Base-by-base conservation (phyloP, 345 rosid genomes). In the Boechera retrofracta region DNA sequence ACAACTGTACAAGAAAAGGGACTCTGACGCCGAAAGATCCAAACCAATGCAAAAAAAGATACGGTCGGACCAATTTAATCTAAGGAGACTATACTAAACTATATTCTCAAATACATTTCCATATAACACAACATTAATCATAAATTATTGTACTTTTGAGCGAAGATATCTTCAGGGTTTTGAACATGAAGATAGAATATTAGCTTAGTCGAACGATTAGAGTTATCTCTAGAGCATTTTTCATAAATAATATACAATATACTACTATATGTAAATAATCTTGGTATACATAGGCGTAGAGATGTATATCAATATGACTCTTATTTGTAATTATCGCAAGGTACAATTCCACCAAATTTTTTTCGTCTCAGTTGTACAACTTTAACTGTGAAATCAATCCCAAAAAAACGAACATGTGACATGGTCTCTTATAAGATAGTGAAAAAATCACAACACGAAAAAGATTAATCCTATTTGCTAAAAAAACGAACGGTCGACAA, bases 341-440 rank as follows among this genome's bases (percentile, higher is more conserved):
- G 45, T 75, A 58, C 61, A 49, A 38, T 6, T 16, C 32, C 67
- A 75, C 79, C 68, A 67, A 57, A 0, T 10, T n/a, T 54, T 28
- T 64, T 56, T 2, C 59, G 41, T 16, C 57, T 9, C 32, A 47
- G 9, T n/a, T 5, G 31, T 56, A 28, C 66, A 26, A 47, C 58
- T 66, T 45, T 56, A 6, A 66, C 57, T 47, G 44, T 58, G 44
- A 67, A 47, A 58, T 15, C 16, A 67, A 57, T 57, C 56, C 35
- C 31, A 0, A 44, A 44, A 49, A 69, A 60, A 32, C 38, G 44
- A 29, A 38, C 75, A 76, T 76, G 74, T 69, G 79, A 69, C 49
- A 69, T 76, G 79, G 74, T 76, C 74, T 76, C 75, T 61, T 61
- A 51, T 41, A 52, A 44, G 45, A n/a, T 10, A 69, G 16, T 16